Conservation (phyloP, 257 asterid genomes). For the Leptodermis oblonga region DNA sequence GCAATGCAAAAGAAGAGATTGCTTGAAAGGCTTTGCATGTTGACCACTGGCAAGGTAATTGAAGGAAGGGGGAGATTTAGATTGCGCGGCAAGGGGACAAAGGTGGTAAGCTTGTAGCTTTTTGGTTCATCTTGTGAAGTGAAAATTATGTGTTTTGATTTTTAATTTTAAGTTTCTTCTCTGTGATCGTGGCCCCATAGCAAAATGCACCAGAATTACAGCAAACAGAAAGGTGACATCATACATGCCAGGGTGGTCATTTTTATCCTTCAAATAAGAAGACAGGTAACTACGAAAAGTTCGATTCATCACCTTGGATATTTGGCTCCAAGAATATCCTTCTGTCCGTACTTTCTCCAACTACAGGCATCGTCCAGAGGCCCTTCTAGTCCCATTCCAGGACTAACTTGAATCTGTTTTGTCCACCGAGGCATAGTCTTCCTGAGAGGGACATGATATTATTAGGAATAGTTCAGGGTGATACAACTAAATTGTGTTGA, state of each 20-base stretch:
- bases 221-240: not conserved
- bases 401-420: conserved; percentile 39
- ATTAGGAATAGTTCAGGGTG: not conserved
- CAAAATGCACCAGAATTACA: not conserved
- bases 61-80: no score
- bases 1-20: no score
- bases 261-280: not conserved
- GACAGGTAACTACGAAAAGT: not conserved
- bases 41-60: no score
- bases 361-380: conserved; percentile 60
- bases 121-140: not conserved
- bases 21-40: no score
- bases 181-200: not conserved
- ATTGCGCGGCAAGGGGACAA: no score
- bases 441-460: conserved; percentile 20
- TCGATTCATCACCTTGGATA: conserved; percentile 57
- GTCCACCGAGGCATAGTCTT: conserved; percentile 46
- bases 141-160: not conserved
- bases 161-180: not conserved
- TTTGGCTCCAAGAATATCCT: conserved; percentile 80
- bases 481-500: not conserved
- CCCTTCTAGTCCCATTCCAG: conserved; percentile 51
- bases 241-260: not conserved
- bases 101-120: not conserved
- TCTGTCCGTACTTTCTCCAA: conserved; percentile 93